A percentile compares a stretch with the other conserved stretches of the same genome.
These are phyloP conservation scores for Fusarium sp. DNA, from an alignment of 2,329 filamentous ascomycete species.

Conservation along the genomic window DNA sequence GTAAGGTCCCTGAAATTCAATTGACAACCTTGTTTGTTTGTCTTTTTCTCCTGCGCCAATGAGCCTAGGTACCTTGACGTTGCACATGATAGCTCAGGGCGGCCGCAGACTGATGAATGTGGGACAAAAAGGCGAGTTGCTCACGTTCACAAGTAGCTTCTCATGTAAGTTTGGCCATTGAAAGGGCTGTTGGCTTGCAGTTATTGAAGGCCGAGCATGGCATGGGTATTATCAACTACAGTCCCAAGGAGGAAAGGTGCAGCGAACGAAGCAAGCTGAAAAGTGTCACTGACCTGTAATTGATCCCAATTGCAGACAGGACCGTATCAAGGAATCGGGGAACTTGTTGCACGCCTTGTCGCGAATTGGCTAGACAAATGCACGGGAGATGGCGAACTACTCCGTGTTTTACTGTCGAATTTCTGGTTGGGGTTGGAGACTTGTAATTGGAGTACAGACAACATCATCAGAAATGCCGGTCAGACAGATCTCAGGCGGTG, in stretches of 20 bases:
- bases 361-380: conserved; percentile 23
- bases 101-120: conserved; percentile 25
- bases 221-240: conserved; percentile 27
- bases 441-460: conserved; percentile 8
- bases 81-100: conserved; percentile 25
- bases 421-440: conserved; percentile 3
- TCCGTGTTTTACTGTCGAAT: conserved; percentile 13
- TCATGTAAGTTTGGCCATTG: conserved; percentile 8
- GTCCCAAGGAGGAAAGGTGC: conserved; percentile 43
- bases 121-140: conserved; percentile 36
- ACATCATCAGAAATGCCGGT: conserved; percentile 26
- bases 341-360: conserved; percentile 17
- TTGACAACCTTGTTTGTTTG: conserved; percentile 1
- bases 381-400: conserved; percentile 27
- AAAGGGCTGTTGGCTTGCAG: conserved; percentile 26
- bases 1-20: conserved; percentile 31
- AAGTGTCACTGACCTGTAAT: conserved; percentile 18
- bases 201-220: conserved; percentile 31
- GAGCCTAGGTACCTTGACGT: conserved; percentile 14
- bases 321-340: conserved; percentile 16
- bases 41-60: conserved; percentile 3
- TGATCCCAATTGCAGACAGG: background rate
- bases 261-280: conserved; percentile 44
- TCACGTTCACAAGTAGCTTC: conserved; percentile 22
- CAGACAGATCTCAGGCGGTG: conserved; percentile 46